Evolutionary conservation across 495 filamentous ascomycete species (phyloP), one percentile per base, ranked within the genome.

Genomic region (Aspergillus sclerotiicarbonarius): DNA sequence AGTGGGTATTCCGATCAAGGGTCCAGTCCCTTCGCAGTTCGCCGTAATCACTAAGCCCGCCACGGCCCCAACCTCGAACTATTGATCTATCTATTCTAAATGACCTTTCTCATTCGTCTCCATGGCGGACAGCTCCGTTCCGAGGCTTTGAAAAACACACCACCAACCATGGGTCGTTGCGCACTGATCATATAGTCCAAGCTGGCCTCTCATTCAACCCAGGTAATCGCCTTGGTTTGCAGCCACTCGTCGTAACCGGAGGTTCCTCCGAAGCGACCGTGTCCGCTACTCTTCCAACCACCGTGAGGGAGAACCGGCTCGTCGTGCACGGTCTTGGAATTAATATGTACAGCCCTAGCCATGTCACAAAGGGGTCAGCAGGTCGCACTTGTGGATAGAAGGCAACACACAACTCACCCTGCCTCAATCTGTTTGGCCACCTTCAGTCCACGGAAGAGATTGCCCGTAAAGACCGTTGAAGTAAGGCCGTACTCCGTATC

Each of bases 211-310:
- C 56, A 77, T 50, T 77, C 72, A 21, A 66, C 55, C 76, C 76
- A 96, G 6, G 91, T 96, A 3, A 96, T 80, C 2, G 87, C 91
- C 83, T 97, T 97, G 31, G 84, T 86, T 71, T 85, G 81, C 68
- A 93, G 68, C 81, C 91, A 97, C 76, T 97, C 92, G 29, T 89
- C 78, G 46, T 84, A 74, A 4, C 81, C 84, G 51, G 70, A 70
- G 31, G 70, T 63, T 10, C 73, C 82, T 58, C 81, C 82, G 69
- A 87, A 87, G 2, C 84, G 73, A n/a, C 92, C 92, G 68, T 83
- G 92, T 9, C 92, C 92, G 63, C 87, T 91, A 52, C 82, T 82
- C 82, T 97, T 97, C 65, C 83, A 84, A 30, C 92, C 92, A 21
- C 92, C 92, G 71, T 96, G 91, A 6, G 92, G 90, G 55, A 96